These are phyloP conservation scores for Epichloe baconii DNA, from an alignment of 2,329 filamentous ascomycete species.

Conservation along the genomic window DNA sequence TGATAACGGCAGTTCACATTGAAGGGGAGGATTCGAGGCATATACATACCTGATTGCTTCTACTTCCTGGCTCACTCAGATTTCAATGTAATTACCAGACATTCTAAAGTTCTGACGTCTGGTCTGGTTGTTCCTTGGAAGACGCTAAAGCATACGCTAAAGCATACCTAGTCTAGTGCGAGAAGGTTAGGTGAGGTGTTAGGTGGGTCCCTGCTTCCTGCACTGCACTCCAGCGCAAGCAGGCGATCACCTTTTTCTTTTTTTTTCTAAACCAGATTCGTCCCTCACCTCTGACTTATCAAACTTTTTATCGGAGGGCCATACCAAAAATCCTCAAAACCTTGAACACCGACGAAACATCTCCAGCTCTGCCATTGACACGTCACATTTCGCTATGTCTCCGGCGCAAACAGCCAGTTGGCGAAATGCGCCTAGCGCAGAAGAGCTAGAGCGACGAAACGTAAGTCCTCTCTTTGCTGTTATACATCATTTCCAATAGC, in stretches of 20 bases:
- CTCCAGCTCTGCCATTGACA: background rate
- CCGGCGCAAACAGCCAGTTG: constrained; percentile 21
- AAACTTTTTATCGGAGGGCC: constrained; percentile 1
- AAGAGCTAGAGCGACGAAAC: constrained; percentile 49
- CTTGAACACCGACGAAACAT: background rate
- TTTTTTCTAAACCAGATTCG: constrained; percentile 1
- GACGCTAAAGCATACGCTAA: background rate
- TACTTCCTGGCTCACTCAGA: too few species aligned
- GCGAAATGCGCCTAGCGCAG: constrained; percentile 30
- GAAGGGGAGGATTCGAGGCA: too few species aligned
- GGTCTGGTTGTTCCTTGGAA: too few species aligned
- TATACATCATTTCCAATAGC: background rate
- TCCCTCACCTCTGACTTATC: constrained; percentile 1
- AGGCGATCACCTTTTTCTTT: background rate
- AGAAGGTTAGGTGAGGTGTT: background rate
- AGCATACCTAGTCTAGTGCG: background rate
- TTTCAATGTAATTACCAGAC: too few species aligned
- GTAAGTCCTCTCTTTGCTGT: constrained; percentile 23
- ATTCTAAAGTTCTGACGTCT: too few species aligned
- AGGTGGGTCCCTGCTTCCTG: background rate
- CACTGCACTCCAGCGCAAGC: background rate
- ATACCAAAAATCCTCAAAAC: constrained; percentile 3
- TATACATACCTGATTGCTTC: too few species aligned
- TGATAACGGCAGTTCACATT: background rate
- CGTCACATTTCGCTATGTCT: constrained; percentile 15